These are phyloP conservation scores for Aspergillus caelatus DNA, from an alignment of 2,329 filamentous ascomycete species.

Conservation along the genomic window DNA sequence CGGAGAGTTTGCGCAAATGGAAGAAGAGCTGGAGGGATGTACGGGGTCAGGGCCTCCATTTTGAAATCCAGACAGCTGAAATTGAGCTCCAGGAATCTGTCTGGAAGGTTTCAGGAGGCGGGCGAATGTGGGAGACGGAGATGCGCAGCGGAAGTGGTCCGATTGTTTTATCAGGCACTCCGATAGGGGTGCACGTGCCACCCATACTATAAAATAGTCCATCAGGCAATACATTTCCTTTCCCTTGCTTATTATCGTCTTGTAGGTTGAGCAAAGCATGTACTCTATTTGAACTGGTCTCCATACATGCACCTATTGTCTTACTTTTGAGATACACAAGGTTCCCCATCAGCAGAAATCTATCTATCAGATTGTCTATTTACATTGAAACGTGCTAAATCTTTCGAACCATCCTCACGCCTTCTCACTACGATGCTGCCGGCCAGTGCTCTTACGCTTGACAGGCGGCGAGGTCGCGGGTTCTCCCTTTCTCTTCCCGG, in stretches of 20 bases:
- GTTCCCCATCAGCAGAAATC: neutral
- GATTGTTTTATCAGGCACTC: constrained; percentile 22
- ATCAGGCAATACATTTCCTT: neutral
- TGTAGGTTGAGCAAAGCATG: neutral
- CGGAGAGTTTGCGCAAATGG: constrained; percentile 22
- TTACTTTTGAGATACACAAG: neutral
- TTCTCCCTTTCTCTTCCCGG: constrained; percentile 51
- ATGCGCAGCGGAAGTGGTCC: constrained; percentile 14
- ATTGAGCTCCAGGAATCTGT: constrained; percentile 18
- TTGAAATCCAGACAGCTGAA: constrained; percentile 15
- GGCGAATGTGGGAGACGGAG: neutral
- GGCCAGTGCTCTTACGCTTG: constrained; percentile 8
- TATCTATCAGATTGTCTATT: neutral
- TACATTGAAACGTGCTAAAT: neutral
- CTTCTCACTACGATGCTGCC: neutral
- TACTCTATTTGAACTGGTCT: neutral
- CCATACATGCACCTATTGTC: neutral
- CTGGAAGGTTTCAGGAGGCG: constrained; percentile 3
- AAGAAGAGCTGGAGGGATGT: constrained; percentile 26
- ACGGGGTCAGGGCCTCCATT: constrained; percentile 30
- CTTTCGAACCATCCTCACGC: neutral
- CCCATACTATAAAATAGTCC: neutral
- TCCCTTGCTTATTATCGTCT: neutral
- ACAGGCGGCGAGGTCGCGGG: neutral
- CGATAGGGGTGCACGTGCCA: constrained; percentile 22